Evolutionary conservation across 2,329 filamentous ascomycete species (phyloP).

Genomic region (Bisporella sp.): DNA sequence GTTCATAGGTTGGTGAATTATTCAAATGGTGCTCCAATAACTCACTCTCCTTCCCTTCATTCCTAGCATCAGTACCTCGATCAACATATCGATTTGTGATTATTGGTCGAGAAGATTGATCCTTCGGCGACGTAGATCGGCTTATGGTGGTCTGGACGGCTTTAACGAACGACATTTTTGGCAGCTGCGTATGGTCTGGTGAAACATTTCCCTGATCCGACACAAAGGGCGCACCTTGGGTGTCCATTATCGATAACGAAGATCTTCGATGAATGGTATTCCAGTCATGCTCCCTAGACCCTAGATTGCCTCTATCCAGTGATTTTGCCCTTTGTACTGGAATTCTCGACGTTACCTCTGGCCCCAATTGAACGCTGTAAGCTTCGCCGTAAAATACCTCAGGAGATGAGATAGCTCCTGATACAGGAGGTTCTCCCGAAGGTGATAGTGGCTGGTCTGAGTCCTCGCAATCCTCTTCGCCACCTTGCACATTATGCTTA

Average conservation of each 20-base stretch:
- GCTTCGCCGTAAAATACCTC: slow-evolving; percentile 22
- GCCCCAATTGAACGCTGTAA: slow-evolving; percentile 20
- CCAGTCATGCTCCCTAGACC: too few relatives aligned
- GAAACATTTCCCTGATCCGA: too few relatives aligned
- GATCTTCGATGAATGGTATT: too few relatives aligned
- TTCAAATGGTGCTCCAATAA: slow-evolving; percentile 1
- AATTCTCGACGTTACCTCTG: too few relatives aligned
- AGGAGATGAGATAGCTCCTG: slow-evolving; percentile 6
- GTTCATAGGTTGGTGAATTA: slow-evolving; percentile 18
- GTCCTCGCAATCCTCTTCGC: background rate
- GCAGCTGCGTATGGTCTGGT: slow-evolving; percentile 6
- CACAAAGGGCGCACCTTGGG: too few relatives aligned
- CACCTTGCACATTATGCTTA: background rate
- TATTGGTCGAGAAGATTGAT: background rate
- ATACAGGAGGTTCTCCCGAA: too few relatives aligned
- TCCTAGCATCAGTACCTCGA: slow-evolving; percentile 31
- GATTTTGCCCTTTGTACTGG: too few relatives aligned
- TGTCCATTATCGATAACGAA: too few relatives aligned
- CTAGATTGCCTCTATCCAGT: too few relatives aligned
- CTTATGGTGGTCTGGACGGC: slow-evolving; percentile 26
- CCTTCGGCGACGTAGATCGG: slow-evolving; percentile 15
- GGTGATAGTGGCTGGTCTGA: too few relatives aligned
- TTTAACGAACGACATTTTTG: slow-evolving; percentile 23
- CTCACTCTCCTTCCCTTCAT: slow-evolving; percentile 10
- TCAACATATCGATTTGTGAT: slow-evolving; percentile 15